These are phyloP conservation scores for Osmanthus fragrans DNA, from an alignment of 257 asterid species.

Conservation along the genomic window DNA sequence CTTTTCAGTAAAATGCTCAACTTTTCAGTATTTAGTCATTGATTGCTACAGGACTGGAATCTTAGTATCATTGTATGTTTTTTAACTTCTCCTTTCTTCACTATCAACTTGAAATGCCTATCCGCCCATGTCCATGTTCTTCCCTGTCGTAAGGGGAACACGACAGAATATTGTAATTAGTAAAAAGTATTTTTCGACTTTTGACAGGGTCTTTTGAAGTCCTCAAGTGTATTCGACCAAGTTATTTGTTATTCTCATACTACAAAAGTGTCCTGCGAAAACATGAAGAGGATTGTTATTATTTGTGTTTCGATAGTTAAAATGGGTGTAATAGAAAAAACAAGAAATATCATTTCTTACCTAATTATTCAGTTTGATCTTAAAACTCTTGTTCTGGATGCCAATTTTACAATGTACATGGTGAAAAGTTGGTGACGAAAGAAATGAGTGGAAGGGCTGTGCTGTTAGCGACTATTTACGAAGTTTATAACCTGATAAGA, in stretches of 20 bases:
- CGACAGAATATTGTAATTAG: background rate
- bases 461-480: slow-evolving; percentile 4
- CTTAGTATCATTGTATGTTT: slow-evolving; percentile 8
- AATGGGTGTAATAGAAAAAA: background rate
- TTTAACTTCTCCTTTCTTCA: background rate
- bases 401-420: slow-evolving; percentile 1
- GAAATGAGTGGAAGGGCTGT: background rate
- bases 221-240: slow-evolving; percentile 20
- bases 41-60: slow-evolving; percentile 14
- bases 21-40: slow-evolving; percentile 19
- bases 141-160: background rate
- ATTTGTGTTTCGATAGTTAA: background rate
- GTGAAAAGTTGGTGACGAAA: background rate
- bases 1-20: slow-evolving; percentile 11
- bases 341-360: background rate
- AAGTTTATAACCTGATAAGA: slow-evolving; percentile 26
- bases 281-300: background rate
- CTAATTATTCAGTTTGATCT: slow-evolving; percentile 6
- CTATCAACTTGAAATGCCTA: background rate
- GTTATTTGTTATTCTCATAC: background rate
- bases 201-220: slow-evolving; percentile 19
- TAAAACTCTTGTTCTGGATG: slow-evolving; percentile 7
- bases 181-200: background rate
- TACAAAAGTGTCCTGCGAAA: slow-evolving; percentile 20
- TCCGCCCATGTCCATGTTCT: background rate